These are phyloP conservation scores for Pestalotiopsis sp. DNA, from an alignment of 2,329 filamentous ascomycete genomes.

Conservation along the genomic window DNA sequence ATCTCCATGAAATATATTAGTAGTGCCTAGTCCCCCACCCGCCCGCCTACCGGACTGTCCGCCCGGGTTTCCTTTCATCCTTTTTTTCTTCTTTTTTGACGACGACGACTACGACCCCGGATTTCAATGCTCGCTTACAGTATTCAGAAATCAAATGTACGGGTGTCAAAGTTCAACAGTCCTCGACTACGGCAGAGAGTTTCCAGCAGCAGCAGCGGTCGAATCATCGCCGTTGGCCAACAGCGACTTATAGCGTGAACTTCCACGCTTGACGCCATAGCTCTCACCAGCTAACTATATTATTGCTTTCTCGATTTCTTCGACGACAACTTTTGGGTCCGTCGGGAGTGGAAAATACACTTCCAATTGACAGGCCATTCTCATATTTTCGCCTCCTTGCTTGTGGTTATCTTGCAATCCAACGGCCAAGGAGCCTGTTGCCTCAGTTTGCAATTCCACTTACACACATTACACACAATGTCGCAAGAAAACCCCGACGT, in stretches of 20 bases:
- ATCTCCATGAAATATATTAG: conserved; percentile 19
- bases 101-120: background rate
- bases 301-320: conserved; percentile 6
- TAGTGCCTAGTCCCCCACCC: conserved; percentile 14
- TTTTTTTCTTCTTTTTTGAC: conserved; percentile 1
- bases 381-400: background rate
- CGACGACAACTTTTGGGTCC: background rate
- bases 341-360: conserved; percentile 4
- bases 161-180: conserved; percentile 5
- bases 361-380: background rate
- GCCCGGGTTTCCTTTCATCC: conserved; percentile 7
- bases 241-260: conserved; percentile 19
- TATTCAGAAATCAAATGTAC: background rate
- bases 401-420: background rate
- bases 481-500: conserved; percentile 24
- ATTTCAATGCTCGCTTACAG: background rate
- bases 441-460: background rate
- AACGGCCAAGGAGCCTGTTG: background rate
- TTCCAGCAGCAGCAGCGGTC: conserved; percentile 16
- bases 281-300: conserved; percentile 13
- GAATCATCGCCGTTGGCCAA: conserved; percentile 22
- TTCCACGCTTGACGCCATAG: conserved; percentile 17
- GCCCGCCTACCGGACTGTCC: conserved; percentile 9
- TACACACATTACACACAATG: conserved; percentile 18
- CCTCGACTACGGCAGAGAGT: conserved; percentile 19